Percentiles rank a stretch among this genome's conserved stretches.
Conservation (phyloP, 345 rosid genomes). For the Linum usitatissimum region DNA sequence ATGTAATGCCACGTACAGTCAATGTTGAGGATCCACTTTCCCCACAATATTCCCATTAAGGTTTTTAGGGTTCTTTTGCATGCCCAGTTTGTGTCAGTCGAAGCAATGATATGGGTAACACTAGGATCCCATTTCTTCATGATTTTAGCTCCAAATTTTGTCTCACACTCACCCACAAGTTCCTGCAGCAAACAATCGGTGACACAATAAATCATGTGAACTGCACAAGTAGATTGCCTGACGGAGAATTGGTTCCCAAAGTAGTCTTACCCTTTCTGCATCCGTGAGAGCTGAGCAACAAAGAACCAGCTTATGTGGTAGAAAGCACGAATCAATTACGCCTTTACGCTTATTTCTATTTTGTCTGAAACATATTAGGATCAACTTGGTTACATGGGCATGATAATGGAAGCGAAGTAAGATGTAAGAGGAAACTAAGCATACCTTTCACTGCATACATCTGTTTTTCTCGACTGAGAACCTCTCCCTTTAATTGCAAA, state of each 20-base stretch:
- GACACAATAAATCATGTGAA: neutral
- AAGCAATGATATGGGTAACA: constrained; percentile 77
- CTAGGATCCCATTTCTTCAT: constrained; percentile 52
- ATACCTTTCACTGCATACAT: constrained; percentile 36
- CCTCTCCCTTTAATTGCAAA: constrained; percentile 46
- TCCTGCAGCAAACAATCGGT: constrained; percentile 36
- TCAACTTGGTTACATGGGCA: constrained; percentile 2
- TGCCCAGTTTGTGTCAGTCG: constrained; percentile 67
- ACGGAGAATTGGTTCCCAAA: neutral
- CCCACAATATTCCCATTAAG: constrained; percentile 78
- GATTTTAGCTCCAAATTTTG: constrained; percentile 39
- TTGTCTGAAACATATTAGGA: constrained; percentile 28
- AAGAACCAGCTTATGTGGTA: constrained; percentile 40
- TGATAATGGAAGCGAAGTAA: neutral
- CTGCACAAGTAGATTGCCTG: neutral
- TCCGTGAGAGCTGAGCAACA: constrained; percentile 74
- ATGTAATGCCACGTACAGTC: constrained; percentile 48
- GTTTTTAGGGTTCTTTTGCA: constrained; percentile 79
- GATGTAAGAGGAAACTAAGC: constrained; percentile 3
- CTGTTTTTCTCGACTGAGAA: constrained; percentile 24
- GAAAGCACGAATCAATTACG: constrained; percentile 17
- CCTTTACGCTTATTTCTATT: constrained; percentile 16
- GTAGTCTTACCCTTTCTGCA: constrained; percentile 47
- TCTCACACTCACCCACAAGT: constrained; percentile 46
- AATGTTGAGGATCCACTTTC: constrained; percentile 75